Evolutionary conservation across 2,329 filamentous ascomycete species (phyloP).

Genomic region (Tolypocladium inflatum): DNA sequence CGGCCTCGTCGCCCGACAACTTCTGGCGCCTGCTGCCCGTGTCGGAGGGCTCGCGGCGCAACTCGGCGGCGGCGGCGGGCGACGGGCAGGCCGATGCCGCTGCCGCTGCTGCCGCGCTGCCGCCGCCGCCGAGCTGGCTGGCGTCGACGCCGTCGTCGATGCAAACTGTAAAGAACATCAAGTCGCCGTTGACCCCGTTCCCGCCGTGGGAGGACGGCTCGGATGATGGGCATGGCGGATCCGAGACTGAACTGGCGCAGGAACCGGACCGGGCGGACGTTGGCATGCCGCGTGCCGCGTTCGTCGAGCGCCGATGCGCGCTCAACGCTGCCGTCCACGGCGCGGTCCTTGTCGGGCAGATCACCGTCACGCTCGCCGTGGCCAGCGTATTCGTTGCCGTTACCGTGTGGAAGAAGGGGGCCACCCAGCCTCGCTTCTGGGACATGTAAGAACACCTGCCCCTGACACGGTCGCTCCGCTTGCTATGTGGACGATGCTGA

Average conservation of each 20-base stretch:
- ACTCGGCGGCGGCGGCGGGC: not conserved
- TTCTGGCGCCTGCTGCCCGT: conserved; percentile 4
- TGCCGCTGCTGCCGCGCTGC: no score
- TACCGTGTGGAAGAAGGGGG: not conserved
- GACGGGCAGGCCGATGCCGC: not conserved
- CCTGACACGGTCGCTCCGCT: no score
- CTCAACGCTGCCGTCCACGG: not conserved
- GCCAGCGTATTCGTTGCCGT: not conserved
- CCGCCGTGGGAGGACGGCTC: conserved; percentile 13
- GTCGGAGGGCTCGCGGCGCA: not conserved
- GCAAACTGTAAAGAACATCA: conserved; percentile 1
- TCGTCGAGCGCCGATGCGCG: not conserved
- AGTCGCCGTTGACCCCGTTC: conserved; percentile 16
- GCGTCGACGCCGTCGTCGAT: not conserved
- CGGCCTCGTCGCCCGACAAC: not conserved
- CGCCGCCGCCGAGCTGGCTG: not conserved
- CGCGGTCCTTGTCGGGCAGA: not conserved
- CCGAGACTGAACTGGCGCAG: not conserved
- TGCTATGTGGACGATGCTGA: not conserved
- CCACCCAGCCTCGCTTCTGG: not conserved
- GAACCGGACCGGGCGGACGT: not conserved
- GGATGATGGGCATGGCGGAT: not conserved
- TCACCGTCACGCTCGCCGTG: not conserved
- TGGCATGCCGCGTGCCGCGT: no score
- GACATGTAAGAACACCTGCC: not conserved